These are phyloP conservation scores for Calocybe gangraenosa DNA, from an alignment of 768 basidiomycete species.

Conservation along the genomic window DNA sequence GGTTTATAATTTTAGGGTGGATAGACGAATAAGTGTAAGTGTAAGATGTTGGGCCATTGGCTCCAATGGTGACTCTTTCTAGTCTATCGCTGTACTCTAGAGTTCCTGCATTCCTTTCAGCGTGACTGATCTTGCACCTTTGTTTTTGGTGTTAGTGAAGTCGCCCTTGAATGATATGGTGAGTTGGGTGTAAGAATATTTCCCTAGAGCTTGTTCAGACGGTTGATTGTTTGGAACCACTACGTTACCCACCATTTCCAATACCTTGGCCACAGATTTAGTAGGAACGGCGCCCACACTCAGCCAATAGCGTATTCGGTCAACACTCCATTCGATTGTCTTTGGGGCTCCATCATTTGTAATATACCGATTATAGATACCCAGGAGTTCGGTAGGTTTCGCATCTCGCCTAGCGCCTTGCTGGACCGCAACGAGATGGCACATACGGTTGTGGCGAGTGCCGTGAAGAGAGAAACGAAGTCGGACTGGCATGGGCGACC, in stretches of 20 bases:
- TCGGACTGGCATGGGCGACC: constrained; percentile 69
- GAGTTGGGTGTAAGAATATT: constrained; percentile 56
- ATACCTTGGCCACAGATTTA: constrained; percentile 67
- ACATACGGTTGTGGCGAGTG: constrained; percentile 65
- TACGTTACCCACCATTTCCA: constrained; percentile 70
- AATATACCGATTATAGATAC: constrained; percentile 74
- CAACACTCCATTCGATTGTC: constrained; percentile 85
- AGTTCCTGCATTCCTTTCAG: no score
- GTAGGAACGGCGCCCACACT: constrained; percentile 80
- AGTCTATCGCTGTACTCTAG: no score
- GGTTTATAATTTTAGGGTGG: background rate
- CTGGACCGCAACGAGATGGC: constrained; percentile 84
- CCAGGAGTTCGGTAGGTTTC: constrained; percentile 83
- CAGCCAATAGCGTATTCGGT: constrained; percentile 89
- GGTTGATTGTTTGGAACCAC: background rate
- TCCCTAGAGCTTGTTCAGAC: constrained; percentile 37
- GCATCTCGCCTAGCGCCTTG: constrained; percentile 70
- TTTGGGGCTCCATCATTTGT: constrained; percentile 52
- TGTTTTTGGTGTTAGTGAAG: no score
- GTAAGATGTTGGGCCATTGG: no score
- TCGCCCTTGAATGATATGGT: constrained; percentile 44
- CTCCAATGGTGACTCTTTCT: no score
- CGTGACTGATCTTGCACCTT: no score
- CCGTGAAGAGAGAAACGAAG: constrained; percentile 85
- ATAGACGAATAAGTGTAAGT: background rate